Evolutionary conservation across 495 filamentous ascomycete species (phyloP).

Genomic region (Aspergillus olivimuriae): DNA sequence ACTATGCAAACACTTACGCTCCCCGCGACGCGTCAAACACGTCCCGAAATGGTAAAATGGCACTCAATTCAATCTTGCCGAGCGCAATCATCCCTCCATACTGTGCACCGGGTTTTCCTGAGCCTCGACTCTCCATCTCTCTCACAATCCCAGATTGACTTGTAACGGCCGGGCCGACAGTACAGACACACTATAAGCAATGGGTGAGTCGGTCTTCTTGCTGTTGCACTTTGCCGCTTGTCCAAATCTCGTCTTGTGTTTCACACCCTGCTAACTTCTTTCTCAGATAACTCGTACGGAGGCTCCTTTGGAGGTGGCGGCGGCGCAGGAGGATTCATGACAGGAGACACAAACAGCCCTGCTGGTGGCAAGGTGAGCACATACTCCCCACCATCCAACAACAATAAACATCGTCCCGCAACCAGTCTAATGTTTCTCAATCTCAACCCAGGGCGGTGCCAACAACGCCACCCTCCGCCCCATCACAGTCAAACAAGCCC

Average conservation of each 20-base stretch:
- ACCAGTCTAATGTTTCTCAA: neutral
- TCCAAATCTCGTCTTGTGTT: neutral
- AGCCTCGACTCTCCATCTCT: no score
- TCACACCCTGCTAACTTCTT: neutral
- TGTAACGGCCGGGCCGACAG: no score
- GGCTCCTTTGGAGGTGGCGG: constrained; percentile 52
- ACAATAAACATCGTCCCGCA: neutral
- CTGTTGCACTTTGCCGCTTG: no score
- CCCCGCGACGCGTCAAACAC: constrained; percentile 40
- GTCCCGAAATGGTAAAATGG: constrained; percentile 43
- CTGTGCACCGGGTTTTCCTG: no score
- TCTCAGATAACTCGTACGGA: constrained; percentile 29
- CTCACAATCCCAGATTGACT: no score
- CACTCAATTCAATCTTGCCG: neutral
- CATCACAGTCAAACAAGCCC: constrained; percentile 88
- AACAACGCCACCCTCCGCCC: constrained; percentile 77
- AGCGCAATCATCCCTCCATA: no score
- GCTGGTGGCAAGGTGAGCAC: constrained; percentile 34
- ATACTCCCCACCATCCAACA: neutral
- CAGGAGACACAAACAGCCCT: constrained; percentile 43
- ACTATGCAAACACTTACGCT: constrained; percentile 22
- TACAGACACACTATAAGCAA: neutral
- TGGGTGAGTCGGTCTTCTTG: neutral
- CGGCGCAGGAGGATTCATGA: constrained; percentile 66
- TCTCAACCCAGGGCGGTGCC: constrained; percentile 16